Percentiles rank a stretch among this genome's conserved stretches.
Evolutionary conservation across 2,329 filamentous ascomycete species (phyloP).

Genomic region (Trichoderma atroviride): DNA sequence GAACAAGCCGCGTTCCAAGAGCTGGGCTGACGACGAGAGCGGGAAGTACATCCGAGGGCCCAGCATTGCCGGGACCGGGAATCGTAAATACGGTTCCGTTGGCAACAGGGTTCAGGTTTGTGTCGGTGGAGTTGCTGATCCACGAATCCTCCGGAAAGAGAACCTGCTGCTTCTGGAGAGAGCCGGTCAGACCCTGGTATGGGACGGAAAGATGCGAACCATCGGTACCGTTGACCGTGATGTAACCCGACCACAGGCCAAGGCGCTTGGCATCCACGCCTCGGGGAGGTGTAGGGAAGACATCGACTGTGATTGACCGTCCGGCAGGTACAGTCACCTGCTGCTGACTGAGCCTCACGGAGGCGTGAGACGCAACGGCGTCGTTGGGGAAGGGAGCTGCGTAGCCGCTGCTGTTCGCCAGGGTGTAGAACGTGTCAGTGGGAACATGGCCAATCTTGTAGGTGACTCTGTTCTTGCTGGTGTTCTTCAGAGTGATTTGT

Average conservation of each 20-base stretch:
- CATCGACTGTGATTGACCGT: slow-evolving; percentile 50
- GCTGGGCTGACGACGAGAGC: slow-evolving; percentile 46
- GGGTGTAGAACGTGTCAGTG: slow-evolving; percentile 58
- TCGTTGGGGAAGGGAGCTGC: slow-evolving; percentile 51
- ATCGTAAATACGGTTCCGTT: slow-evolving; percentile 47
- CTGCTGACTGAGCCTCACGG: slow-evolving; percentile 46
- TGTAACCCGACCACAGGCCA: slow-evolving; percentile 48
- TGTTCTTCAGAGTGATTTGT: slow-evolving; percentile 57
- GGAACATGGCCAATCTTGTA: slow-evolving; percentile 56
- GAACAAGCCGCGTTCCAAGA: slow-evolving; percentile 50
- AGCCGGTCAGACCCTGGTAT: slow-evolving; percentile 46
- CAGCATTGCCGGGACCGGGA: slow-evolving; percentile 44
- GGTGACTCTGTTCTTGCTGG: slow-evolving; percentile 50
- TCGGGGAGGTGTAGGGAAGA: slow-evolving; percentile 47
- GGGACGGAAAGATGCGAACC: slow-evolving; percentile 44
- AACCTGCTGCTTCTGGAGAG: slow-evolving; percentile 37
- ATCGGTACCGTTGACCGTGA: slow-evolving; percentile 46
- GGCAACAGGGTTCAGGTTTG: slow-evolving; percentile 32
- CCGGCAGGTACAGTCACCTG: slow-evolving; percentile 49
- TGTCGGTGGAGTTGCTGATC: slow-evolving; percentile 41
- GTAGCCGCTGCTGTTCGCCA: slow-evolving; percentile 38
- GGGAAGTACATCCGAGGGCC: slow-evolving; percentile 41
- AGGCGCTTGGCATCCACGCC: slow-evolving; percentile 41
- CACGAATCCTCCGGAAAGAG: slow-evolving; percentile 34
- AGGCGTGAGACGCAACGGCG: slow-evolving; percentile 45